phyloP scores from a whole-genome alignment of 2,329 filamentous ascomycete species.

The Aspergillus intermedius region DNA sequence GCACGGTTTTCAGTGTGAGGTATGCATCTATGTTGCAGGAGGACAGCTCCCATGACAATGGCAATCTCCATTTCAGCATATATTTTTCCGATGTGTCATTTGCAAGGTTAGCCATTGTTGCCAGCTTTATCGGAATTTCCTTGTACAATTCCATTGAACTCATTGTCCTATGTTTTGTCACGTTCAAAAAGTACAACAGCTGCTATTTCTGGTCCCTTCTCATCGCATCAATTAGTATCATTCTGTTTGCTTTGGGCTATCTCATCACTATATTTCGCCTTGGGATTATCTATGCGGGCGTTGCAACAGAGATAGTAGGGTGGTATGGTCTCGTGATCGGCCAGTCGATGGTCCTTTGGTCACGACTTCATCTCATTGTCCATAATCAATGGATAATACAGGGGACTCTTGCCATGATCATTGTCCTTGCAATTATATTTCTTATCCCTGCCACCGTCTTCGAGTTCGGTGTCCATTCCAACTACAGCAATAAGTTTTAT shows the following conservation, averaged over 20 bases:
- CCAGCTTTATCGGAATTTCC: background rate
- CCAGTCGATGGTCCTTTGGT: conserved; percentile 41
- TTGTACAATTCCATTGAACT: background rate
- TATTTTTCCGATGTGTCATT: too few species aligned
- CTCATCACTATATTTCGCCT: background rate
- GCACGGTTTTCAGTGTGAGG: too few species aligned
- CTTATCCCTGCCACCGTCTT: conserved; percentile 35
- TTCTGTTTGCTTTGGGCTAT: background rate
- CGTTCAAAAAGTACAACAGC: background rate
- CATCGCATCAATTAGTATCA: background rate
- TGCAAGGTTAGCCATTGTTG: background rate
- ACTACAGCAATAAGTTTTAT: background rate
- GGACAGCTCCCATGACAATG: too few species aligned
- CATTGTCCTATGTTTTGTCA: background rate
- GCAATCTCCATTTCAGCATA: too few species aligned
- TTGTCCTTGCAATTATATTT: conserved; percentile 32
- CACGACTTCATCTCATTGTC: conserved; percentile 38
- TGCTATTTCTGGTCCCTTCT: background rate
- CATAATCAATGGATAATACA: conserved; percentile 24
- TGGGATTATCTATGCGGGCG: too few species aligned
- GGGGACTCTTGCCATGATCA: conserved; percentile 35
- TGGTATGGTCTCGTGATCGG: conserved; percentile 16
- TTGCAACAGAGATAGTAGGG: too few species aligned
- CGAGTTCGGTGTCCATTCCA: conserved; percentile 20
- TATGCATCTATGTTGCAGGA: too few species aligned